Evolutionary conservation across 306 rosid genomes (phyloP), one percentile per base, ranked within the genome.

Genomic region (Quillaja saponaria): DNA sequence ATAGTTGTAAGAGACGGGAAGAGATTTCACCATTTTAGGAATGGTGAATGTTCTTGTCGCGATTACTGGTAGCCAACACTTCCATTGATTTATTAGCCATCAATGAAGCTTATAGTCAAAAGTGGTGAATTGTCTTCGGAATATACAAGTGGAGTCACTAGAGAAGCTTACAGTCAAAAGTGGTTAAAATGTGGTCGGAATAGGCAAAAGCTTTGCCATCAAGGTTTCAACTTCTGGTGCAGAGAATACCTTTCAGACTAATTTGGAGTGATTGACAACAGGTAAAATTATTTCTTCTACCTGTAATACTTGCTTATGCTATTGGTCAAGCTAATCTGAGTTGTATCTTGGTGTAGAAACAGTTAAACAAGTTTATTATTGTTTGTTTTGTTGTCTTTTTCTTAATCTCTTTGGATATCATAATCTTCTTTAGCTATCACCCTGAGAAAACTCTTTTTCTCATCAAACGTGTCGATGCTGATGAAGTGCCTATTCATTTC

Each of bases 21-120:
- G 71, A 73, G 83, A 49, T 78, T 78, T 73, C 83, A 78, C 66
- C 79, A 73, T 54, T 78, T 78, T 65, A 78, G 53, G 50, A 47
- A 72, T 31, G 81, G 85, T 13, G 79, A 80, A 42, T 80, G 85
- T 64, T 80, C 85, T 55, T 80, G 85, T 6, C 74, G 79, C 59
- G 61, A 80, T 61, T 80, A 76, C 66, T 80, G 85, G 85, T 80
- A 76, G 74, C 20, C 45, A 68, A 56, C 72, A 54, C 54, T 58
- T 75, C 42, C 37, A 37, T 25, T 49, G 13, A 52, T 64, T 60
- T 35, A 54, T 56, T 63, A 38, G 63, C 39, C 59, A 67, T 63
- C 65, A 52, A 19, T 38, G 34, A 13, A 20, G 61, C 45, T 45
- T 63, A 46, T 34, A 31, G 39, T 62, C 60, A 34, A 65, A 58